These are phyloP conservation scores for Haplographium delicatum DNA, from an alignment of 495 filamentous ascomycete species.

Conservation along the genomic window DNA sequence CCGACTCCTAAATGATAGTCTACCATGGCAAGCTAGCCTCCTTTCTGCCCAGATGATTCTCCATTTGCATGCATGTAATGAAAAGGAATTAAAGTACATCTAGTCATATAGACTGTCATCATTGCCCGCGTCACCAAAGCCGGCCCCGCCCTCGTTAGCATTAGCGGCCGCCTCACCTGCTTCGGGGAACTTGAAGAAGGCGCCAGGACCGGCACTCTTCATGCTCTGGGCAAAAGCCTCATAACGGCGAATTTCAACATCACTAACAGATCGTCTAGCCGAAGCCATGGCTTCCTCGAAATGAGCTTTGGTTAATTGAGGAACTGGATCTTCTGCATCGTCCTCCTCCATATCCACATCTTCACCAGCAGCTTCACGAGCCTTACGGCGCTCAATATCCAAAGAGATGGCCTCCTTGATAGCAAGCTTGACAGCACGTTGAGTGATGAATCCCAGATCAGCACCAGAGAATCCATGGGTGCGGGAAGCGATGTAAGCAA, in stretches of 20 bases:
- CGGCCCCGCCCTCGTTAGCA: slow-evolving; percentile 39
- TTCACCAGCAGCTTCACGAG: slow-evolving; percentile 79
- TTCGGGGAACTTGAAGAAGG: slow-evolving; percentile 94
- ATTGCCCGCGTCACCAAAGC: slow-evolving; percentile 78
- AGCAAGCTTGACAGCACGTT: slow-evolving; percentile 97
- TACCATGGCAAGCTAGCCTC: slow-evolving; percentile 1
- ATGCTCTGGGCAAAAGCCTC: slow-evolving; percentile 98
- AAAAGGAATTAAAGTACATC: slow-evolving; percentile 26
- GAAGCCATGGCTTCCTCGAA: slow-evolving; percentile 98
- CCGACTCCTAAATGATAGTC: slow-evolving; percentile 14
- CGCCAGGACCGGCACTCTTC: slow-evolving; percentile 93
- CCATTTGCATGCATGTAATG: slow-evolving; percentile 18
- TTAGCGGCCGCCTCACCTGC: slow-evolving; percentile 52
- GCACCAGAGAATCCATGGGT: slow-evolving; percentile 99
- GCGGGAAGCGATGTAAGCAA: slow-evolving; percentile 89
- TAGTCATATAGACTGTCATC: slow-evolving; percentile 78
- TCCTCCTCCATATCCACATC: slow-evolving; percentile 76
- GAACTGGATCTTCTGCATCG: slow-evolving; percentile 89
- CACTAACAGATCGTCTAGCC: slow-evolving; percentile 86
- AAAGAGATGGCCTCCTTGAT: slow-evolving; percentile 93
- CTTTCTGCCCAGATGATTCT: background rate
- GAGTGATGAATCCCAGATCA: slow-evolving; percentile 97
- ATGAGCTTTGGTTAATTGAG: slow-evolving; percentile 89
- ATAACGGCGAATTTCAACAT: slow-evolving; percentile 95
- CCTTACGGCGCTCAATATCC: slow-evolving; percentile 85